A percentile compares a stretch with the other conserved stretches of the same genome.
Evolutionary conservation across 345 rosid species (phyloP).

Genomic region (Conringia planisiliqua): DNA sequence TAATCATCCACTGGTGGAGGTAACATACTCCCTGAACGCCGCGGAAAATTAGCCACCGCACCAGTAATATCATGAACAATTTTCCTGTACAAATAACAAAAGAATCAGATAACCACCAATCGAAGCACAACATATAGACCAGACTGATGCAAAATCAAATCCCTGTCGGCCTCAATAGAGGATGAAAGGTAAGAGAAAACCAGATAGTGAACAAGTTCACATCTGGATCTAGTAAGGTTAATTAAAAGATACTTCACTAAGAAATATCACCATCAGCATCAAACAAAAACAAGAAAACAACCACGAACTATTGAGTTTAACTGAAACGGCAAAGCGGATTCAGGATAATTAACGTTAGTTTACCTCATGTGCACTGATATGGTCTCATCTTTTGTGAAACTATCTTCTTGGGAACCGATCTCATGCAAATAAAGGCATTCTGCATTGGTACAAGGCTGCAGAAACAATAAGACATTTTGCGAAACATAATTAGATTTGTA

Average conservation of each 20-base stretch:
- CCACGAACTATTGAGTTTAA: constrained; percentile 2
- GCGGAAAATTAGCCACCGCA: constrained; percentile 42
- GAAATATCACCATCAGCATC: not conserved
- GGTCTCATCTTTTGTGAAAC: constrained; percentile 91
- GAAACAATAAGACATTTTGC: constrained; percentile 21
- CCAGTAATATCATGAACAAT: constrained; percentile 82
- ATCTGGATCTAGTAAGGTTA: constrained; percentile 4
- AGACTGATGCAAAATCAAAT: constrained; percentile 1
- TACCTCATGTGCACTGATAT: constrained; percentile 86
- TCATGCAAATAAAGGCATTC: constrained; percentile 98
- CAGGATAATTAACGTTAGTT: not conserved
- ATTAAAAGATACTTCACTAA: not conserved
- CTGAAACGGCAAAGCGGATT: not conserved
- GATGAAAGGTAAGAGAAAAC: not conserved
- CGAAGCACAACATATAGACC: constrained; percentile 1
- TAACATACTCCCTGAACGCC: constrained; percentile 63
- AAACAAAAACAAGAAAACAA: not conserved
- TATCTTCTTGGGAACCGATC: constrained; percentile 86
- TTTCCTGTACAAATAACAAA: constrained; percentile 45
- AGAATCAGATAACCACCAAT: constrained; percentile 28
- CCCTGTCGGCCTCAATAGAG: not conserved
- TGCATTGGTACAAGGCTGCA: constrained; percentile 91
- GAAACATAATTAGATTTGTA: not conserved
- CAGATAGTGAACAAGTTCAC: constrained; percentile 8
- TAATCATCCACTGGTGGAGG: constrained; percentile 84